Evolutionary conservation across 768 basidiomycete genomes (phyloP).

Genomic region (Amanita subjunquillea): DNA sequence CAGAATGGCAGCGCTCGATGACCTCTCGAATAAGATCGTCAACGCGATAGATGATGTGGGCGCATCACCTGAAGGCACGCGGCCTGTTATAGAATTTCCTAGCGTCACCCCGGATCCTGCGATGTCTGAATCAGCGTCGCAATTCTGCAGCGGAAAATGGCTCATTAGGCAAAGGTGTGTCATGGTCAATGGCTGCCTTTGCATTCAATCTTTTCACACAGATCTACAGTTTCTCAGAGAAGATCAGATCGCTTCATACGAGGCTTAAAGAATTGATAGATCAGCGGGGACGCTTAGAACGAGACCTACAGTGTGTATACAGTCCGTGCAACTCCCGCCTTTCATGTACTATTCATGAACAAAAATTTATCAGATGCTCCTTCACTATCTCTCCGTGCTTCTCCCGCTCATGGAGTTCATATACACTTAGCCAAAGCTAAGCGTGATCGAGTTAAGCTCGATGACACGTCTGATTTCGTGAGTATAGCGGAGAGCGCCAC

Average conservation of each 20-base stretch:
- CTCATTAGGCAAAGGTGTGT: constrained; percentile 58
- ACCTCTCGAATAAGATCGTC: constrained; percentile 48
- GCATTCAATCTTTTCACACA: background rate
- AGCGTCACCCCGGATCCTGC: background rate
- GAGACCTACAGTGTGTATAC: constrained; percentile 38
- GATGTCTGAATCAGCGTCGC: constrained; percentile 6
- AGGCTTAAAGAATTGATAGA: constrained; percentile 32
- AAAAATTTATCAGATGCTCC: constrained; percentile 39
- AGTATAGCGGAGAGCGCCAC: constrained; percentile 50
- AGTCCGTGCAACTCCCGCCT: constrained; percentile 23
- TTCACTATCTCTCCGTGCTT: constrained; percentile 64
- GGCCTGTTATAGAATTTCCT: background rate
- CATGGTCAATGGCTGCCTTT: constrained; percentile 8
- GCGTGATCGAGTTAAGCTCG: constrained; percentile 45
- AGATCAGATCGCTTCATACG: constrained; percentile 38
- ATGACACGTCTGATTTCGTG: constrained; percentile 40
- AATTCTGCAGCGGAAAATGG: constrained; percentile 34
- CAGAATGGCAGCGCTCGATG: constrained; percentile 38
- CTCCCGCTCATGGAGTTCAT: constrained; percentile 61
- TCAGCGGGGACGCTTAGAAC: constrained; percentile 43
- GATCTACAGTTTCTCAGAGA: constrained; percentile 46
- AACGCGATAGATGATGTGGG: constrained; percentile 27
- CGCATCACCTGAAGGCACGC: background rate
- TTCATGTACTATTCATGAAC: background rate
- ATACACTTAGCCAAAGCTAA: constrained; percentile 60